Percentiles rank a stretch among this genome's conserved stretches.
phyloP scores from a whole-genome alignment of 2,329 filamentous ascomycete genomes.

The Diaporthe eres region DNA sequence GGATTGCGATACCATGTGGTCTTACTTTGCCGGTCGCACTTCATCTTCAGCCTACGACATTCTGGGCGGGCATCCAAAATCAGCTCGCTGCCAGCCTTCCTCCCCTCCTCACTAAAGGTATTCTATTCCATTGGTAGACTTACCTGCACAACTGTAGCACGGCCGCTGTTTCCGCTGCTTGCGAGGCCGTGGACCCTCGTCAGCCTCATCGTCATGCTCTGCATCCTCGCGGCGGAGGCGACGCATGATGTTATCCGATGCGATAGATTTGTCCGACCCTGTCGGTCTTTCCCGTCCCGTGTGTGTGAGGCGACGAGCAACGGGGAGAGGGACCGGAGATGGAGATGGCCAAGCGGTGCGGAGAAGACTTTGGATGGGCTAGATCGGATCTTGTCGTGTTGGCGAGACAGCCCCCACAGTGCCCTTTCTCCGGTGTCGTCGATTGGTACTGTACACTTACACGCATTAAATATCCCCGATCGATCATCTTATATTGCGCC shows the following conservation, averaged over 20 bases:
- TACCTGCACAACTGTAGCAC: constrained; percentile 9
- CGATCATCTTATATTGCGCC: not conserved
- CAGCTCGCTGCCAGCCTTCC: not conserved
- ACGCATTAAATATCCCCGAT: not conserved
- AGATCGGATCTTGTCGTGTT: not conserved
- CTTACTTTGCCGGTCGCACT: constrained; percentile 17
- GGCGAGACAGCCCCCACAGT: constrained; percentile 1
- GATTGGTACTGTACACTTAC: constrained; percentile 1
- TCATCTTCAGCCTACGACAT: constrained; percentile 21
- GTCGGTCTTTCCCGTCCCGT: not conserved
- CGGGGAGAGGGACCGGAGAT: constrained; percentile 3
- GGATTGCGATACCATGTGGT: not conserved
- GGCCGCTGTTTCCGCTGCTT: constrained; percentile 20
- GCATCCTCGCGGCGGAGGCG: constrained; percentile 1
- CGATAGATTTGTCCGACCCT: not conserved
- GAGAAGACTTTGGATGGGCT: constrained; percentile 11
- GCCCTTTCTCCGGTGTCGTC: not conserved
- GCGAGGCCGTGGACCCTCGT: not conserved
- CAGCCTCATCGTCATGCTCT: not conserved
- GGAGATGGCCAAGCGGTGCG: not conserved
- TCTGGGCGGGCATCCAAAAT: not conserved
- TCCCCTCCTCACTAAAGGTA: no score
- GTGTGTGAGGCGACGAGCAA: not conserved
- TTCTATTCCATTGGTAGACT: not conserved
- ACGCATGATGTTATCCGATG: constrained; percentile 9